Conservation (phyloP, 441 rosid species). For the Biscutella laevigata region DNA sequence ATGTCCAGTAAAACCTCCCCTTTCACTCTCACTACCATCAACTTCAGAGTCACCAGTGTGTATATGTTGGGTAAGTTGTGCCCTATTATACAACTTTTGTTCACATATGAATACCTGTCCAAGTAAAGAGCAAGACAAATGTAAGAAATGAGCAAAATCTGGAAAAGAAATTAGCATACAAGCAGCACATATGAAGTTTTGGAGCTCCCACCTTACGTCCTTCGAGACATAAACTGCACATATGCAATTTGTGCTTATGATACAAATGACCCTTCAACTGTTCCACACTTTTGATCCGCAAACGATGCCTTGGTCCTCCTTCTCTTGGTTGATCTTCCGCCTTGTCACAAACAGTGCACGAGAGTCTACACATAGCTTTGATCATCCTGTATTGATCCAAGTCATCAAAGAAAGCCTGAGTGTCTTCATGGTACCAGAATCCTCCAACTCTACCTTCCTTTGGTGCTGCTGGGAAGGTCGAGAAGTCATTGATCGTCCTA, state of each 20-base stretch:
- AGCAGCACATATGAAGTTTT: background rate
- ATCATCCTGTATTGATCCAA: conserved; percentile 84
- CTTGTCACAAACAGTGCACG: conserved; percentile 75
- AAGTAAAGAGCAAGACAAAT: background rate
- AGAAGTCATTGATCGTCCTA: conserved; percentile 72
- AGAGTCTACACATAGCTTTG: conserved; percentile 93
- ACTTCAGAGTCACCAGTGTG: conserved; percentile 81
- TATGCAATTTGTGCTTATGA: conserved; percentile 66
- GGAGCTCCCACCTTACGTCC: conserved; percentile 71
- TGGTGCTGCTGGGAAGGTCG: conserved; percentile 60
- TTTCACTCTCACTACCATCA: conserved; percentile 91
- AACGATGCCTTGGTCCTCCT: conserved; percentile 41
- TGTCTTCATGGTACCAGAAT: conserved; percentile 83
- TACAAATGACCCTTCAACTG: conserved; percentile 87
- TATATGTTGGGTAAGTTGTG: conserved; percentile 76
- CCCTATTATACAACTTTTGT: conserved; percentile 70
- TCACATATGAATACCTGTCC: conserved; percentile 79
- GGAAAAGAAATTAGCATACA: background rate
- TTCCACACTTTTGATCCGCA: conserved; percentile 62
- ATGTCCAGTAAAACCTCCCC: conserved; percentile 92
- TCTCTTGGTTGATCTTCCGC: conserved; percentile 52
- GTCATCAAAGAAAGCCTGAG: conserved; percentile 80
- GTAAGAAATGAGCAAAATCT: background rate
- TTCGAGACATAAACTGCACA: conserved; percentile 87
- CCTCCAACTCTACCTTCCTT: conserved; percentile 68